Evolutionary conservation across 2,329 filamentous ascomycete species (phyloP), one percentile per base, ranked within the genome.

Genomic region (Colletotrichum magnum): DNA sequence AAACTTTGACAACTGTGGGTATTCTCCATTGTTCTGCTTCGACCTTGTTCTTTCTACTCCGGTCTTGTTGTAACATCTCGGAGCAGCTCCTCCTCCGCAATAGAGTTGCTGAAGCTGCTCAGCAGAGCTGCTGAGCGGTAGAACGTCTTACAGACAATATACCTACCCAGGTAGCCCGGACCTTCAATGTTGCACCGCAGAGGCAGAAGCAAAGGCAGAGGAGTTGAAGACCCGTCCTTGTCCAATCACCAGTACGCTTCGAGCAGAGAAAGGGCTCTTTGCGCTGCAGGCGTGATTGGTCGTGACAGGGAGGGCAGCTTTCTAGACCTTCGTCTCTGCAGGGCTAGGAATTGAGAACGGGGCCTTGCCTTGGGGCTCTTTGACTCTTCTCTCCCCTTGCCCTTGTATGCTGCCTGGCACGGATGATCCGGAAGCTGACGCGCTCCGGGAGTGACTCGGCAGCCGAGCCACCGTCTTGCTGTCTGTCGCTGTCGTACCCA

Each of bases 371-470:
- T 10, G 18, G 41, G 43, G 36, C 52, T n/a, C 4, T 28, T 28
- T 13, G 16, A 12, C 13, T 51, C 58, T 15, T 36, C n/a, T 39
- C 13, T 51, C 58, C 21, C 48, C n/a, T 39, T 53, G 48, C 59
- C 57, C 63, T 47, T 36, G 52, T 16, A 41, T 26, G 32, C 21
- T 52, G 63, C 51, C 51, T 63, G 28, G 68, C 57, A 68, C 58
- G 68, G 68, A 68, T 63, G 53, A 68, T 70, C 57, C 68, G 68
- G 68, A 70, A 70, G 57, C 52, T 68, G 63, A 68, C 51, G 64
- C 62, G 64, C 67, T 57, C 67, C 66, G 66, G 56, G 56, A 69
- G 57, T 39, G 52, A 68, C 53, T 68, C 53, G 65, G 60, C 26
- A 48, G 60, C 60, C 65, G 64, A 57, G 52, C 58, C 51, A 36